Evolutionary conservation across 2,329 filamentous ascomycete species (phyloP), one percentile per base, ranked within the genome.

Genomic region (Purpureocillium lavendulum): DNA sequence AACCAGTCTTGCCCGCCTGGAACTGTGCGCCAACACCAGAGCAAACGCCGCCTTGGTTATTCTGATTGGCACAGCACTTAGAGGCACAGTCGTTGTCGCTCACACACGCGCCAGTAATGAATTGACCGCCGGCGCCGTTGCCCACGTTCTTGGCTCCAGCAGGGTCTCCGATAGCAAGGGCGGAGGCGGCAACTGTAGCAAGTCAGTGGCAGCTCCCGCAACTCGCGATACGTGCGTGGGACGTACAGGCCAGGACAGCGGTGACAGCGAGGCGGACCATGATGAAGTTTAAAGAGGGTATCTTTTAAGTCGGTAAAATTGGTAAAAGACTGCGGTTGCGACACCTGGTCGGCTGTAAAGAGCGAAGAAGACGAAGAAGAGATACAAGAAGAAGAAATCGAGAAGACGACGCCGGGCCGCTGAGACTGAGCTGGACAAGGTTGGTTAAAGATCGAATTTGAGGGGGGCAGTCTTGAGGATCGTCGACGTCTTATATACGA

Each of bases 1-100:
- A 58, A 14, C 55, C 54, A 9, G 48, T 47, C 50, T 58, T 58
- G 31, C 55, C 55, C 18, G 50, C 50, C 47, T 57, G 53, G 40
- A 52, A 51, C 36, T 49, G 45, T 7, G 55, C 55, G 7, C 50
- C 54, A 37, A 51, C 37, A 26, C 49, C 54, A 10, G 55, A 57
- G 50, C 55, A 58, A 18, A 57, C 46, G 30, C 55, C 55, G 7
- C 37, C 39, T 18, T 47, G 52, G 11, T 45, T 41, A 31, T 42
- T 48, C 16, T 49, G 46, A 35, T 49, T 39, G 26, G 56, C 56
- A 21, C 56, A 59, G 50, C 56, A 59, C 6, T 35, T 38, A 4
- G 46, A 48, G 4, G 47, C 46, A 40, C 56, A 59, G 40, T 59
- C 56, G 12, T 43, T 40, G 34, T 56, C 39, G 29, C 42, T 47